These are phyloP conservation scores for Eutrema yunnanense DNA, from an alignment of 345 rosid genomes.

Conservation along the genomic window DNA sequence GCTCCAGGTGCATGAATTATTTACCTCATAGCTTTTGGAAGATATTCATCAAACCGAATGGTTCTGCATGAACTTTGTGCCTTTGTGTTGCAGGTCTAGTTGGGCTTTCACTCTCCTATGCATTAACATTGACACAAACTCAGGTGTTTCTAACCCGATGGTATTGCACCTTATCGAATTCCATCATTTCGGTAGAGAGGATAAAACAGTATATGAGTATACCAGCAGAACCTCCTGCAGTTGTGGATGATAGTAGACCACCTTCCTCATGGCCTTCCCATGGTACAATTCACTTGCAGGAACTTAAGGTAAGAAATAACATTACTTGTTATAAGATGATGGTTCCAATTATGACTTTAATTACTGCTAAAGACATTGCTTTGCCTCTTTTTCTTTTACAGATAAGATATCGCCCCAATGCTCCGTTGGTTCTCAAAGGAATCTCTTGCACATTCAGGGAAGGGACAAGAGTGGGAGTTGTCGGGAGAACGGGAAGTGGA, in stretches of 20 bases:
- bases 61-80: neutral
- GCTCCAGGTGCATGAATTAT: conserved; percentile 40
- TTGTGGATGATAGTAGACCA: conserved; percentile 53
- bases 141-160: conserved; percentile 54
- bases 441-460: conserved; percentile 65
- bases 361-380: neutral
- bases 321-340: neutral
- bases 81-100: conserved; percentile 45
- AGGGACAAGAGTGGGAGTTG: conserved; percentile 78
- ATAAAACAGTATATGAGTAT: conserved; percentile 70
- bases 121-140: conserved; percentile 48
- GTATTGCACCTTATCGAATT: conserved; percentile 59
- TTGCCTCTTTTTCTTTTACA: conserved; percentile 13
- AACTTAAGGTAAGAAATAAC: conserved; percentile 42
- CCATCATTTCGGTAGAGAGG: conserved; percentile 64
- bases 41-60: neutral
- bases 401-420: conserved; percentile 65
- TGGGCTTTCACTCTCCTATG: conserved; percentile 76
- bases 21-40: neutral
- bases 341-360: neutral
- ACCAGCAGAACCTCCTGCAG: conserved; percentile 55
- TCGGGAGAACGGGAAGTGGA: conserved; percentile 92
- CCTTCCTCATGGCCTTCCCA: conserved; percentile 60
- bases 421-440: conserved; percentile 67
- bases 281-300: conserved; percentile 65